Conservation (phyloP, 2,329 filamentous ascomycete species). For the Dactylonectria estremocensis region DNA sequence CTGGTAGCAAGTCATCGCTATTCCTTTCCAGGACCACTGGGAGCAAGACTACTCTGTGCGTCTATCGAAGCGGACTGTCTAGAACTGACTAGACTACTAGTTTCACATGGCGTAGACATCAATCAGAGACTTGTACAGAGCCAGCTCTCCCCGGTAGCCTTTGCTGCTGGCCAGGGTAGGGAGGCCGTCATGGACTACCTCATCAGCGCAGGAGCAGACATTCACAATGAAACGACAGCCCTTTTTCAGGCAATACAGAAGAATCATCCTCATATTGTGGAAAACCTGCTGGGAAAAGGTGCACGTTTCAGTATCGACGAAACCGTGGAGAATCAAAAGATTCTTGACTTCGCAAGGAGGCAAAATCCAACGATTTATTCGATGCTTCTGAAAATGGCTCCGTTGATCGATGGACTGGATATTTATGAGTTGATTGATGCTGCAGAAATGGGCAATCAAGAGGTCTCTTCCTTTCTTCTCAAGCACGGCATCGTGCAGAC, state of each 20-base stretch:
- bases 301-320: neutral
- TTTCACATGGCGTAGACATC: neutral
- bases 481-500: neutral
- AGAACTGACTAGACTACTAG: neutral
- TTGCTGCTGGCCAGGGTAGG: neutral
- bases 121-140: neutral
- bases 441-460: neutral
- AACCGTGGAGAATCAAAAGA: fast-evolving
- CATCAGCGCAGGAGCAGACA: neutral
- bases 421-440: neutral
- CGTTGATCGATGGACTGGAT: neutral
- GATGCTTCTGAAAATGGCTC: neutral
- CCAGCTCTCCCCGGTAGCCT: neutral
- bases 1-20: neutral
- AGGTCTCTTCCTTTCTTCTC: neutral
- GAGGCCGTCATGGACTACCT: neutral
- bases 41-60: neutral
- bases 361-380: neutral
- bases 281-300: neutral
- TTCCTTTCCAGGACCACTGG: neutral
- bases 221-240: neutral
- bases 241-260: neutral
- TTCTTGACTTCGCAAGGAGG: neutral
- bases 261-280: neutral
- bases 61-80: neutral